Conservation (phyloP, 306 rosid genomes). For the Lupinus albus region DNA sequence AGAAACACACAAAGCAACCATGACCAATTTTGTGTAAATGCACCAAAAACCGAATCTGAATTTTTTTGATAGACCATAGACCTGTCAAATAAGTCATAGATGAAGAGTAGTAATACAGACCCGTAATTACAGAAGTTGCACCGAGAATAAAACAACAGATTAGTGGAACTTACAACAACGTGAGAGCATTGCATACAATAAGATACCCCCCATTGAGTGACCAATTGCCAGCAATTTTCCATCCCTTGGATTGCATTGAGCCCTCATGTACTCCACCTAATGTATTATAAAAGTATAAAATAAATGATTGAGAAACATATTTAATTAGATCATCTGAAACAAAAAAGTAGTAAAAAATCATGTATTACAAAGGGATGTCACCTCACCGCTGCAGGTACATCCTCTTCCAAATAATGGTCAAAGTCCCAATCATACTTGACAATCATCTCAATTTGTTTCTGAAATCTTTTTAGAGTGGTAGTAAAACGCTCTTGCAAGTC, state of each 20-base stretch:
- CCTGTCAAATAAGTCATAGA: not conserved
- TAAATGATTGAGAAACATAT: conserved; percentile 29
- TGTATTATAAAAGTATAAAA: conserved; percentile 23
- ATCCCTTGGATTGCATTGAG: conserved; percentile 68
- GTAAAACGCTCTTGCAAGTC: conserved; percentile 56
- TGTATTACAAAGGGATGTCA: conserved; percentile 50
- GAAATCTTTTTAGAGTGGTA: conserved; percentile 56
- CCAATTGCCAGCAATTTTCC: conserved; percentile 84
- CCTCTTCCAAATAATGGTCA: conserved; percentile 84
- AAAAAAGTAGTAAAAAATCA: too few relatives aligned
- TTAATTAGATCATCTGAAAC: conserved; percentile 14
- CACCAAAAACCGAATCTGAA: conserved; percentile 19
- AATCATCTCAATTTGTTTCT: conserved; percentile 54
- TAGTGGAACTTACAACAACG: conserved; percentile 59
- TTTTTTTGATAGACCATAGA: conserved; percentile 29
- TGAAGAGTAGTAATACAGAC: not conserved
- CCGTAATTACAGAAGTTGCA: conserved; percentile 26
- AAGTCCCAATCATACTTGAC: conserved; percentile 80
- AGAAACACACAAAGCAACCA: conserved; percentile 25
- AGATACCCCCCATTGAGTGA: conserved; percentile 96
- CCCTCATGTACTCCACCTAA: conserved; percentile 84
- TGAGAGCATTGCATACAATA: conserved; percentile 83
- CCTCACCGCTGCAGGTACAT: conserved; percentile 88
- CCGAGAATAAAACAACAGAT: conserved; percentile 27
- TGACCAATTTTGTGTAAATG: conserved; percentile 5